Evolutionary conservation across 2,329 filamentous ascomycete genomes (phyloP).

Genomic region (Ceratocystis papillata): DNA sequence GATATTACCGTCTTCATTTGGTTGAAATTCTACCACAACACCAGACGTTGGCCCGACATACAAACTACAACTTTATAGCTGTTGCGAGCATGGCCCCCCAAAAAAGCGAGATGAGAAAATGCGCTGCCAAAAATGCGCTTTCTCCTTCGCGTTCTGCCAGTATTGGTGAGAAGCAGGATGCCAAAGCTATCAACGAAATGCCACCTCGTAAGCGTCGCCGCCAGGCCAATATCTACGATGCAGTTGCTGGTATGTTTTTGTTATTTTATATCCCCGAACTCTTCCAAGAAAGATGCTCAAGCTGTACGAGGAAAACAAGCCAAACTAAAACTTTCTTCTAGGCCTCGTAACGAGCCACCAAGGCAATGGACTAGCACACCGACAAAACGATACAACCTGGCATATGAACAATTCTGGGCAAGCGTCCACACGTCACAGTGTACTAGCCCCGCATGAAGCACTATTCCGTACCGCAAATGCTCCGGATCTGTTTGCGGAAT

Average conservation of each 20-base stretch:
- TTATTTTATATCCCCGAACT: neutral
- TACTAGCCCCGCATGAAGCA: conserved; percentile 57
- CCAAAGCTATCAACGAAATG: neutral
- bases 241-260: conserved; percentile 49
- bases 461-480: conserved; percentile 56
- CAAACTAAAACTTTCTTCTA: conserved; percentile 9
- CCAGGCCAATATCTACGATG: conserved; percentile 56
- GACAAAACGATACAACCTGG: conserved; percentile 8
- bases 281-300: neutral
- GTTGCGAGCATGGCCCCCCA: neutral
- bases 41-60: neutral
- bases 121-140: neutral
- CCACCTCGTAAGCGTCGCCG: conserved; percentile 26
- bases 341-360: conserved; percentile 19
- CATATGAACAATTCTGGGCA: neutral
- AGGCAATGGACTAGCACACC: conserved; percentile 10
- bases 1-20: conserved; percentile 9
- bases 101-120: too few species aligned
- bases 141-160: neutral
- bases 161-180: neutral
- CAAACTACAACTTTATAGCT: neutral
- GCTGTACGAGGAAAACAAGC: neutral
- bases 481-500: conserved; percentile 56
- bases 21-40: neutral
- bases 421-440: conserved; percentile 1